These are phyloP conservation scores for Tetraselmis chui DNA, from an alignment of 139 green algal species.

Conservation along the genomic window DNA sequence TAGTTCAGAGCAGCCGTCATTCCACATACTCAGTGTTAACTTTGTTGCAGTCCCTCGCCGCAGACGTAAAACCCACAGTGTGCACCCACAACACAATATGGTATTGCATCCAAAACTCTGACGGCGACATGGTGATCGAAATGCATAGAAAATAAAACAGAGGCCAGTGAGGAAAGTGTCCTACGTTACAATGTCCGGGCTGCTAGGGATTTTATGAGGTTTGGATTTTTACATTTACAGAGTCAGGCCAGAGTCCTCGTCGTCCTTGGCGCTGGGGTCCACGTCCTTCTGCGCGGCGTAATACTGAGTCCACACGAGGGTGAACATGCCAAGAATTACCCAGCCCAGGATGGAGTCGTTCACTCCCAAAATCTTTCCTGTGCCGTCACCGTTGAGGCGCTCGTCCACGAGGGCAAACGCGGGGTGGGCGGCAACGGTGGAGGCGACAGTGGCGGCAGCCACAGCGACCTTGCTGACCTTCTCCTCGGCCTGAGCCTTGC, in stretches of 20 bases:
- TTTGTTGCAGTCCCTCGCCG: too few relatives aligned
- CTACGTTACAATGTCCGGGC: neutral
- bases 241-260: conserved; percentile 36
- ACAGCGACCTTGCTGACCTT: conserved; percentile 35
- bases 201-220: neutral
- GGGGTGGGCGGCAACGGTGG: conserved; percentile 34
- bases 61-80: too few relatives aligned
- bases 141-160: too few relatives aligned
- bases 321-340: conserved; percentile 37
- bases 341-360: conserved; percentile 51
- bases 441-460: conserved; percentile 32
- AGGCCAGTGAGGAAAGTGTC: too few relatives aligned
- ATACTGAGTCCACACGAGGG: conserved; percentile 43
- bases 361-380: conserved; percentile 48
- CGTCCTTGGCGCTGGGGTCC: conserved; percentile 17
- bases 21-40: too few relatives aligned
- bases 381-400: conserved; percentile 65
- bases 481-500: neutral
- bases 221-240: conserved; percentile 21
- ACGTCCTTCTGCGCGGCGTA: conserved; percentile 37
- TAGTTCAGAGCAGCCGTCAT: too few relatives aligned
- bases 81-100: too few relatives aligned
- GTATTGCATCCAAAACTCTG: too few relatives aligned
- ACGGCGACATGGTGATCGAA: too few relatives aligned
- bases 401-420: conserved; percentile 63